phyloP scores from a whole-genome alignment of 2,329 filamentous ascomycete genomes.

The Gnomoniopsis smithogilvyi region DNA sequence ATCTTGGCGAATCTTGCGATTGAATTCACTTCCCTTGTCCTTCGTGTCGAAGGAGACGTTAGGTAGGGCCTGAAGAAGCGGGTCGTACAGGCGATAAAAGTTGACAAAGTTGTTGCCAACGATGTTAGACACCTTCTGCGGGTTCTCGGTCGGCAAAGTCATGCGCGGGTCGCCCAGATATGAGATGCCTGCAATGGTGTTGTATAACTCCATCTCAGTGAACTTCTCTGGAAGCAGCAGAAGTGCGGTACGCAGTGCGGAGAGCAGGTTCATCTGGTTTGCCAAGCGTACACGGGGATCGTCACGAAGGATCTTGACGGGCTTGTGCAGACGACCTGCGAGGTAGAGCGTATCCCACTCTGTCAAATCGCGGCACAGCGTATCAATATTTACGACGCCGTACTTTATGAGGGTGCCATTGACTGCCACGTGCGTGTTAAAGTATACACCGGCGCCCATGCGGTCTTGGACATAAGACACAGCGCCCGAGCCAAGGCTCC shows the following conservation, averaged over 20 bases:
- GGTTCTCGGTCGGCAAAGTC: slow-evolving; percentile 85
- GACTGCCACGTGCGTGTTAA: slow-evolving; percentile 91
- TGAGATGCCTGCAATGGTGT: slow-evolving; percentile 85
- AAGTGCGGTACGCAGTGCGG: slow-evolving; percentile 84
- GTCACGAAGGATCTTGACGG: slow-evolving; percentile 94
- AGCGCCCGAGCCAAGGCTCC: slow-evolving; percentile 76
- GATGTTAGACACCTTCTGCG: slow-evolving; percentile 90
- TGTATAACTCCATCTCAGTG: slow-evolving; percentile 83
- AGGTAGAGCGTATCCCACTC: slow-evolving; percentile 95
- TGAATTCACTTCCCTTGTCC: slow-evolving; percentile 56
- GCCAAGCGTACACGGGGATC: slow-evolving; percentile 88
- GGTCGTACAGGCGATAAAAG: slow-evolving; percentile 87
- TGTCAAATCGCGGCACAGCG: slow-evolving; percentile 78
- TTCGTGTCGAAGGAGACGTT: slow-evolving; percentile 77
- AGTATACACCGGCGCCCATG: slow-evolving; percentile 93
- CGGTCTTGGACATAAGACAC: slow-evolving; percentile 83
- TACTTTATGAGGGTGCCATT: slow-evolving; percentile 98
- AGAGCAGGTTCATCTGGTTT: slow-evolving; percentile 93
- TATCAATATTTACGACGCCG: slow-evolving; percentile 91
- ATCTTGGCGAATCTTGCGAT: slow-evolving; percentile 75
- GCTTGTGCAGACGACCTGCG: slow-evolving; percentile 94
- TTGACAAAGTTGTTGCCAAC: slow-evolving; percentile 87
- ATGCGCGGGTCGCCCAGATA: slow-evolving; percentile 98
- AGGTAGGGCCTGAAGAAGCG: slow-evolving; percentile 83
- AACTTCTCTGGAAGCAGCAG: slow-evolving; percentile 81